A percentile compares a stretch with the other conserved stretches of the same genome.
Conservation (phyloP, 2,329 filamentous ascomycete genomes). For the Alternaria hordeiaustralica region DNA sequence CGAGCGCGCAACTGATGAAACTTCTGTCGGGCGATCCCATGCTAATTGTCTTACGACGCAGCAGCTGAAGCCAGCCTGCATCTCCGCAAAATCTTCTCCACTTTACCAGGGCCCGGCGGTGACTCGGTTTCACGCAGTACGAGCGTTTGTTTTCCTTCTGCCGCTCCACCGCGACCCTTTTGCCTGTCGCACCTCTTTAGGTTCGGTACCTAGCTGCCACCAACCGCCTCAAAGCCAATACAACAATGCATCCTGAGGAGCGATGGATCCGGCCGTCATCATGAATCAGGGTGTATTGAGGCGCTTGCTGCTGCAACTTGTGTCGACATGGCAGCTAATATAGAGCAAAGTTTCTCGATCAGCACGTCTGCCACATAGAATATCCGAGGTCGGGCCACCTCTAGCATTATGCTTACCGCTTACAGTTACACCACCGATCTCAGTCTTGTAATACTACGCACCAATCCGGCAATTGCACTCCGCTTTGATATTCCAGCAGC, state of each 20-base stretch:
- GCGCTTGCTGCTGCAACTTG: constrained; percentile 25
- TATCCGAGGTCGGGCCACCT: constrained; percentile 33
- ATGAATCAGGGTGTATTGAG: constrained; percentile 20
- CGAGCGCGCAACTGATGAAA: constrained; percentile 18
- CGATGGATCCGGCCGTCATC: constrained; percentile 12
- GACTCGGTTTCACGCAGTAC: constrained; percentile 26
- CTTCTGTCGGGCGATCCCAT: constrained; percentile 15
- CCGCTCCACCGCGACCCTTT: constrained; percentile 19
- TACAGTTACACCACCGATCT: constrained; percentile 33
- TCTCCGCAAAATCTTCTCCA: constrained; percentile 14
- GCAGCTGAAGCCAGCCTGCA: constrained; percentile 19
- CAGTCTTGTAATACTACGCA: constrained; percentile 28
- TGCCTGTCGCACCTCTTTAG: constrained; percentile 23
- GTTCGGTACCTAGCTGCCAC: constrained; percentile 14
- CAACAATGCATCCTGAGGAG: constrained; percentile 7
- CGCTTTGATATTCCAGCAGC: constrained; percentile 24
- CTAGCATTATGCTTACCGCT: constrained; percentile 31
- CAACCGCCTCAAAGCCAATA: constrained; percentile 9
- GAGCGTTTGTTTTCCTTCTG: constrained; percentile 22
- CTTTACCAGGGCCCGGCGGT: constrained; percentile 10
- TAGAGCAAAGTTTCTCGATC: constrained; percentile 28
- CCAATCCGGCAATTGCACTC: constrained; percentile 22
- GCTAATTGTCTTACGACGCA: constrained; percentile 22
- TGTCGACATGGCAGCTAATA: constrained; percentile 30
- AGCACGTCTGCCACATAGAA: constrained; percentile 10